Percentiles rank a stretch among this genome's conserved stretches.
phyloP scores from a whole-genome alignment of 139 green algal genomes.

The Chlorella sorokiniana region DNA sequence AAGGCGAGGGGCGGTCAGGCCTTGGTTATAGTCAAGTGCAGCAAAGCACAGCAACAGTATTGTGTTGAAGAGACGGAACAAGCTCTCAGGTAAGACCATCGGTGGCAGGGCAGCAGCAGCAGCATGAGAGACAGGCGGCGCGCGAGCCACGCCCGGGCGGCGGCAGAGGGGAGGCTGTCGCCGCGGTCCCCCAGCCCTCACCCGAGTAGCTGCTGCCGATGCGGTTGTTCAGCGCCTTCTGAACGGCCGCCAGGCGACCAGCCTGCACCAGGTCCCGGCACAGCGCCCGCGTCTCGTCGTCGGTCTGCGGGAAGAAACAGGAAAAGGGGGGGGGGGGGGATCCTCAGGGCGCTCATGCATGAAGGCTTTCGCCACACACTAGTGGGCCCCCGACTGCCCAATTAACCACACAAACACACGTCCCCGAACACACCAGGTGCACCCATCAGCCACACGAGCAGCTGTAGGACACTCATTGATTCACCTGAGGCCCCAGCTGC shows the following conservation, averaged over 20 bases:
- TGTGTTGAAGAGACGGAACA: too few relatives aligned
- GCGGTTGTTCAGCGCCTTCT: constrained; percentile 32
- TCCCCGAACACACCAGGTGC: too few relatives aligned
- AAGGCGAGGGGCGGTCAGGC: neutral
- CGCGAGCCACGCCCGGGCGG: neutral
- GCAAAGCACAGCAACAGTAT: neutral
- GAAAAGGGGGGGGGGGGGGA: neutral
- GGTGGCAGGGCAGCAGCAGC: too few relatives aligned
- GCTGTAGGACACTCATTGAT: too few relatives aligned
- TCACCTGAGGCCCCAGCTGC: too few relatives aligned
- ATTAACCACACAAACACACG: too few relatives aligned
- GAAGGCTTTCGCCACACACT: too few relatives aligned
- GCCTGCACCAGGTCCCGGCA: constrained; percentile 21
- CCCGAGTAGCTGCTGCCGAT: constrained; percentile 24
- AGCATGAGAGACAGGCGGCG: neutral
- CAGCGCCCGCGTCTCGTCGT: constrained; percentile 7
- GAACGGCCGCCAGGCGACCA: constrained; percentile 7
- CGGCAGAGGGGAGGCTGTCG: neutral
- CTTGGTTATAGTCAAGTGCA: neutral
- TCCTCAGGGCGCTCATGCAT: too few relatives aligned
- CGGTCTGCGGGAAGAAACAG: neutral
- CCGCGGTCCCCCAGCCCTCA: neutral
- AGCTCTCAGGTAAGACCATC: too few relatives aligned
- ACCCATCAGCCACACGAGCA: too few relatives aligned
- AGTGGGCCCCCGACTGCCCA: too few relatives aligned